Evolutionary conservation across 257 asterid species (phyloP), one percentile per base, ranked within the genome.

Genomic region (Nicotiana paniculata): DNA sequence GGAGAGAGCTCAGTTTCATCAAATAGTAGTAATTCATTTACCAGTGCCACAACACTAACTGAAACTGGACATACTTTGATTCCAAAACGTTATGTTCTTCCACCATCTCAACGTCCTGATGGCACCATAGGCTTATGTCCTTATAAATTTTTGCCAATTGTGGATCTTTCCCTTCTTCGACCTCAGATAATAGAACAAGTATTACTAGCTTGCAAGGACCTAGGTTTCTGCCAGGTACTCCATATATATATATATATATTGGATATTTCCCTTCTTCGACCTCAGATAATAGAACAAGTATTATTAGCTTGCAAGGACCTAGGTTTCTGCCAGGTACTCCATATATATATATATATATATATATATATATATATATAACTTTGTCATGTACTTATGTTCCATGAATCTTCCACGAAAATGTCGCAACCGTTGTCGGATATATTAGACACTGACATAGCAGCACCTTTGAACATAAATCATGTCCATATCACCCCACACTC

Each of bases 191-290:
- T 90, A 26, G 80, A 84, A 39, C 39, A 89, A 63, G 83, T 90
- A 32, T 77, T 35, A 32, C 39, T 53, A 18, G 91, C 93, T 43
- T 88, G 91, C 87, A 87, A 87, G 86, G 88, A 87, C 54, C 30
- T 82, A 9, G 90, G 93, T 79, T 84, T 65, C 81, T 90, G 88
- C 85, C 90, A 90, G 91, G 93, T 90, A 88, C 21, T n/a, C 59
- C 37, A 21, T 21, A 21, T 21, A 21, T 21, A 21, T 21, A 21
- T 21, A 21, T 21, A 21, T 21, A 21, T 21, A 21, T 21, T 90
- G 57, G 91, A 88, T 82, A 86, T 90, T 33, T 82, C 93, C 69
- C 37, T 64, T 30, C 77, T 87, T 70, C 83, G 85, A 37, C 59
- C 89, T 66, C 87, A 15, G 68, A 70, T 84, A 33, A 80, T 90